Percentiles rank a stretch among this genome's conserved stretches.
Conservation (phyloP, 73 alveolate genomes). For the Paramecium caudatum region DNA sequence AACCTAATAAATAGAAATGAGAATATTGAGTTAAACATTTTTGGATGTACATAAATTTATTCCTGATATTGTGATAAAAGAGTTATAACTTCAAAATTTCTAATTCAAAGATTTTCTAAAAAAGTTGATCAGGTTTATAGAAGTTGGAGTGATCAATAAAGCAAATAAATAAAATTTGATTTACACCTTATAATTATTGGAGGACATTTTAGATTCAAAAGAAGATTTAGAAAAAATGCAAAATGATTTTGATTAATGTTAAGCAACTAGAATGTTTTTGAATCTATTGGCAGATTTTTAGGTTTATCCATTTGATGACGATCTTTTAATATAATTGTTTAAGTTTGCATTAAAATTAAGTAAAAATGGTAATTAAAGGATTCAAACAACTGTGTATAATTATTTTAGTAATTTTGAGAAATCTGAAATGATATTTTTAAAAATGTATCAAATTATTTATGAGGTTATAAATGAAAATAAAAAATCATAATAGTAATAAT, state of each 20-base stretch:
- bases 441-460: conserved; percentile 62
- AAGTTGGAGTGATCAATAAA: conserved; percentile 54
- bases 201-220: conserved; percentile 71
- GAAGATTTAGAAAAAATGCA: conserved; percentile 65
- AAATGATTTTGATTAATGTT: conserved; percentile 54
- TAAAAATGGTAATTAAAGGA: conserved; percentile 65
- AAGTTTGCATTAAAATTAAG: conserved; percentile 55
- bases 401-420: conserved; percentile 72
- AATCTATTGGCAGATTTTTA: conserved; percentile 71
- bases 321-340: conserved; percentile 42
- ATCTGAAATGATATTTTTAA: conserved; percentile 69
- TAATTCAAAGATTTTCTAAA: conserved; percentile 60
- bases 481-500: neutral
- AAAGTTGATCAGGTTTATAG: conserved; percentile 50
- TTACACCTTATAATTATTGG: conserved; percentile 63
- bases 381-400: conserved; percentile 57
- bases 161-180: conserved; percentile 69
- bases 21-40: conserved; percentile 61
- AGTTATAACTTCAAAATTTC: conserved; percentile 26
- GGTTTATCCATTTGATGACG: conserved; percentile 71
- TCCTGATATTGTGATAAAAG: conserved; percentile 66
- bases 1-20: conserved; percentile 59
- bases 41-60: conserved; percentile 63
- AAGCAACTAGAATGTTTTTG: conserved; percentile 72
- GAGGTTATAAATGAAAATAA: conserved; percentile 71